Evolutionary conservation across 495 filamentous ascomycete species (phyloP), one percentile per base, ranked within the genome.

Genomic region (Penicillium ochrochloron): DNA sequence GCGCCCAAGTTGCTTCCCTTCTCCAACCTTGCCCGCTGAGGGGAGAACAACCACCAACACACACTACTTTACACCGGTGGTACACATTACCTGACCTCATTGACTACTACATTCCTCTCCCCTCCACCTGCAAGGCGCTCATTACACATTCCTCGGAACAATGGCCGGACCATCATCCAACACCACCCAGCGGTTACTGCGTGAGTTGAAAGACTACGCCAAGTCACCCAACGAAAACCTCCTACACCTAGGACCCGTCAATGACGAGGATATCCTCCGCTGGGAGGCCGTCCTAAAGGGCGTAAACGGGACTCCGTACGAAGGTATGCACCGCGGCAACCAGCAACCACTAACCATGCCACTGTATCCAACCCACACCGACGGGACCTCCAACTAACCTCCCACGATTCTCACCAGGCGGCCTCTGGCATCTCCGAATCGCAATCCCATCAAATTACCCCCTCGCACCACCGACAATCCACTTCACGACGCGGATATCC

Each of bases 221-320:
- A 75, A 78, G 54, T 77, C 82, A 48, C 87, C 84, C 19, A 86
- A 85, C 57, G 82, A 83, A 35, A 79, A 79, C 27, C 78, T 89
- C 29, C 66, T 83, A 8, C 82, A 88, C 54, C 87, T 96, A 4
- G 86, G 87, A 5, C 92, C 91, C 14, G 77, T 88, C 51, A 77
- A 76, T 64, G 90, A 93, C 61, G 85, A 88, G 37, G 85, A 94
- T 70, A 73, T 97, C 35, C 75, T 92, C 31, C 80, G 82, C 61
- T 95, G 93, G 90, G 86, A 90, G 71, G 90, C 92, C 1, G 90
- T 95, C 19, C 83, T 97, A 63, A 89, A 88, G 60, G 92, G 93
- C 27, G 80, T 86, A 37, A 71, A 70, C 66, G 89, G 76, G 34
- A 85, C 78, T 61, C 90, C 86, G 3, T 97, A 97, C 69, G 89